Evolutionary conservation across 2,329 filamentous ascomycete genomes (phyloP), one percentile per base, ranked within the genome.

Genomic region (Penicillium italicum): DNA sequence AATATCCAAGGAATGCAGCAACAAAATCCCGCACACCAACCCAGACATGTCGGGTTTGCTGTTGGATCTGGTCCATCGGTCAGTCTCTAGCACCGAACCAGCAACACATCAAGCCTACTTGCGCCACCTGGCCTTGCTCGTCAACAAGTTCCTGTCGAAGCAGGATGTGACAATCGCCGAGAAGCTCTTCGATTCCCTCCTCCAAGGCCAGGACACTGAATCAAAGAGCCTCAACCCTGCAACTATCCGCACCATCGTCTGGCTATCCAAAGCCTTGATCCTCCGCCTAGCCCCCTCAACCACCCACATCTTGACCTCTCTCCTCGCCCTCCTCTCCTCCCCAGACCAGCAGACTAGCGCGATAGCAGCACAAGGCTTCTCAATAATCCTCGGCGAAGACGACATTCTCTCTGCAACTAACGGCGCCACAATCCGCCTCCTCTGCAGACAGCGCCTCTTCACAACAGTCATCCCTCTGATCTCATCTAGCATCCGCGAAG

Each of bases 391-490:
- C 5, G 76, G 82, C 26, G 78, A 83, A 2, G 84, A 87, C 61
- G 82, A 86, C 58, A 74, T 88, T 22, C 72, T 88, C 34, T 83
- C 78, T 12, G 79, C 82, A 57, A 72, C 78, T 36, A 88, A 88
- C 62, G 80, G 84, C 58, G 86, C 84, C 57, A 78, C 79, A 18
- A 80, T 88, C 36, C 82, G 85, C 4, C 76, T 84, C 4, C 75
- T 88, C 2, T 80, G 83, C 61, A 86, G 85, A 65, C 85, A 88
- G 64, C 84, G 82, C 58, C 78, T 82, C 38, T 88, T 88, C 71
- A 79, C 78, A 30, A 80, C 83, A 16, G 75, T 85, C 5, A 76
- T 84, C 2, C 84, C 85, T 0, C 70, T 78, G 30, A 81, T 87
- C 47, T 79, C 82, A 5, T 70, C 76, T 26, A 74, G 76, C 4